Evolutionary conservation across 192 early-diverging fungal genomes (phyloP).

Genomic region (Entomortierella beljakovae): DNA sequence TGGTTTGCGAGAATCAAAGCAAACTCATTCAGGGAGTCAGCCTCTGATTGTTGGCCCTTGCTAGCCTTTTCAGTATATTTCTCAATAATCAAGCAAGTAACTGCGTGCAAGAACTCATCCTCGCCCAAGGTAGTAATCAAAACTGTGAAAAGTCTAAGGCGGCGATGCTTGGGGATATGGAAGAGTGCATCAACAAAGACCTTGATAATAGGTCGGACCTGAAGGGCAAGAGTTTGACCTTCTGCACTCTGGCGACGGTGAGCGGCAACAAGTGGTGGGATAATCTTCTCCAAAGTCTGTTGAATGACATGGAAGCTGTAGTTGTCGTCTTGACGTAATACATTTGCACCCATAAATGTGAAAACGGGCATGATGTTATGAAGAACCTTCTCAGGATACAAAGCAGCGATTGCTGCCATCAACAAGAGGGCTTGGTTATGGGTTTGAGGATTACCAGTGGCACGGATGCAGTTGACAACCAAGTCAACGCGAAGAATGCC

Average conservation of each 20-base stretch:
- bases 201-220: conserved; percentile 83
- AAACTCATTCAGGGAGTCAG: conserved; percentile 80
- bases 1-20: conserved; percentile 75
- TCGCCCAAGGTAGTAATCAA: conserved; percentile 86
- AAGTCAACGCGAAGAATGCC: conserved; percentile 83
- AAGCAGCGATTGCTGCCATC: conserved; percentile 85
- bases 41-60: conserved; percentile 65
- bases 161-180: conserved; percentile 94
- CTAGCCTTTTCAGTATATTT: conserved; percentile 67
- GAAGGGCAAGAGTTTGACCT: conserved; percentile 44
- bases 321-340: conserved; percentile 95
- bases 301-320: conserved; percentile 97
- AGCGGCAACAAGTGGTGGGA: conserved; percentile 80
- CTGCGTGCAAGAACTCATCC: conserved; percentile 75
- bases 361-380: conserved; percentile 97
- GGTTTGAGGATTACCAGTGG: conserved; percentile 94
- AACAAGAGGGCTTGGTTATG: conserved; percentile 90
- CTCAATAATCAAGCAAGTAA: conserved; percentile 81
- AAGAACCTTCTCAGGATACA: conserved; percentile 87
- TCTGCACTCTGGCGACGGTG: conserved; percentile 56
- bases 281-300: conserved; percentile 85
- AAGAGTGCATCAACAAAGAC: conserved; percentile 92
- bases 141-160: conserved; percentile 87
- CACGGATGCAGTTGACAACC: conserved; percentile 88
- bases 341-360: conserved; percentile 97